Base-by-base conservation (phyloP, 768 basidiomycete genomes). In the Boletus reticulatus region DNA sequence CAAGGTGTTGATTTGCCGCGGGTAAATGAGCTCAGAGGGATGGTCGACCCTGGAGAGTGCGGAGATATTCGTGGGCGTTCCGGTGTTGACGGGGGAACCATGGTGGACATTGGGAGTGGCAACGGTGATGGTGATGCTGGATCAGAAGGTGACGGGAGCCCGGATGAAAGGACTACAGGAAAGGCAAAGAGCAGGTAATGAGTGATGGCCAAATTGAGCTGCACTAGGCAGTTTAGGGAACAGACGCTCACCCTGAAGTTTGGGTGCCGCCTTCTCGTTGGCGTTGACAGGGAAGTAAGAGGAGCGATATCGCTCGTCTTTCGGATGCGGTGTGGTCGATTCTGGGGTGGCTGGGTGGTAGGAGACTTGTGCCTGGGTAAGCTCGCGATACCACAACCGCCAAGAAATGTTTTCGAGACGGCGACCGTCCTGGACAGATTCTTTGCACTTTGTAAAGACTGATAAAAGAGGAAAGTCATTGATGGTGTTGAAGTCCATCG, bases 371-470 rank as follows among this genome's bases (percentile, higher is more conserved):
- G 72, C 58, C 31, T 73, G 67, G 49, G 77, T 68, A 64, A 88
- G 75, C 58, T 88, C 83, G 59, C 84, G 80, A 67, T 88, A 82
- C 87, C 90, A 90, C 9, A 94, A 74, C 50, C 92, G 77, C 92
- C 92, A 95, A 4, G 88, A 85, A 51, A 94, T 86, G 65, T 95
- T 93, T 73, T 94, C 92, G 29, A 94, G 79, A 29, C 92, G 74
- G 7, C 76, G 79, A n/a, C 93, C 93, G 62, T 94, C 87, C 62
- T 87, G 80, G 4, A 94, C 75, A 2, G 84, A 84, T 60, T 83
- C 80, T 70, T 89, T 91, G 76, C 88, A 92, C 69, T 91, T 90
- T 49, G 89, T 84, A 65, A 94, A 92, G 8, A 94, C 92, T 92
- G 62, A 47, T 50, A 52, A 51, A 59, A 24, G 50, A 6, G 53